Evolutionary conservation across 225 moss, liverwort and hornwort genomes (phyloP).

Genomic region (Thuidium tamariscinum): DNA sequence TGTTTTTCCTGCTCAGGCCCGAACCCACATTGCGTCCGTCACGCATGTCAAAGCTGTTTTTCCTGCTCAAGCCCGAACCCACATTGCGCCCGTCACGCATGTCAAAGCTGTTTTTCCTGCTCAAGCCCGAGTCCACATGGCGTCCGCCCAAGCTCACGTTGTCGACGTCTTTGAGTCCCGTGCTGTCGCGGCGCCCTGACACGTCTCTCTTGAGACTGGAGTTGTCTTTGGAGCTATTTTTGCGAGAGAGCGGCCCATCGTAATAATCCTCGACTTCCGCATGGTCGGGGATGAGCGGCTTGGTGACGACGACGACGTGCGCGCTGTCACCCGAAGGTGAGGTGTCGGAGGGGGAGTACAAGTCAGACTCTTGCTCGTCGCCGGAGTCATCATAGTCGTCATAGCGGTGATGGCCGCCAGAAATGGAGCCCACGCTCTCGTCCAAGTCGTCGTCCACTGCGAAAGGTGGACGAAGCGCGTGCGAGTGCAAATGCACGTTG

Average conservation of each 20-base stretch:
- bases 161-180: conserved; percentile 9
- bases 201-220: conserved; percentile 4
- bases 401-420: conserved; percentile 32
- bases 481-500: conserved; percentile 66
- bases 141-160: not conserved
- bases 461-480: conserved; percentile 27
- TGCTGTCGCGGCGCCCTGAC: conserved; percentile 25
- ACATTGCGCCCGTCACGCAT: not conserved
- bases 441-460: conserved; percentile 61
- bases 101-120: not conserved
- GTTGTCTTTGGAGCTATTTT: conserved; percentile 20
- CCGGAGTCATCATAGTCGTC: conserved; percentile 69
- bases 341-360: conserved; percentile 36
- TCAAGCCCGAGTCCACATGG: not conserved
- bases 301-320: not conserved
- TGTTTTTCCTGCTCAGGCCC: conserved; percentile 2
- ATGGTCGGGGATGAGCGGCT: conserved; percentile 1
- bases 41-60: conserved; percentile 7
- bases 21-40: not conserved
- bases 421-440: conserved; percentile 93
- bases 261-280: conserved; percentile 43
- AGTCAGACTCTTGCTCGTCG: conserved; percentile 55
- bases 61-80: not conserved
- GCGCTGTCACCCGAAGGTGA: conserved; percentile 16
- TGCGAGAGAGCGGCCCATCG: conserved; percentile 29